Percentiles rank a stretch among this genome's conserved stretches.
Evolutionary conservation across 116 monocot genomes (phyloP).

Genomic region (Iris pallida): DNA sequence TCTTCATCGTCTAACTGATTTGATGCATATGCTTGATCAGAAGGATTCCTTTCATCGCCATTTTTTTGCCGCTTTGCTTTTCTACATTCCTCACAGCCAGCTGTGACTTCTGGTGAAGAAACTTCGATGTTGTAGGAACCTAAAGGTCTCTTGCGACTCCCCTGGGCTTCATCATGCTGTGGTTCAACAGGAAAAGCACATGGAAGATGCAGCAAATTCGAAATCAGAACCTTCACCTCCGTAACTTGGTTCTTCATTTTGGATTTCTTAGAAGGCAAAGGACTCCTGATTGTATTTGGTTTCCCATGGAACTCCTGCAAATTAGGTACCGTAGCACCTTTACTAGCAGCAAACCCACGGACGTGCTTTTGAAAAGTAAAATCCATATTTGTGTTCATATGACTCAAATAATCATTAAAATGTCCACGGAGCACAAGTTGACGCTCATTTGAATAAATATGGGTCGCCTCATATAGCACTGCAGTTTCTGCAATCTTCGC

Average conservation of each 20-base stretch:
- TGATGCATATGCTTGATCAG: constrained; percentile 33
- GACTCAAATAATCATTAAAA: constrained; percentile 22
- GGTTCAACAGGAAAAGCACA: constrained; percentile 28
- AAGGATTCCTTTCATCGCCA: constrained; percentile 43
- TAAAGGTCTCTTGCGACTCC: constrained; percentile 32
- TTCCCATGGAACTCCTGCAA: constrained; percentile 17
- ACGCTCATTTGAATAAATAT: constrained; percentile 78
- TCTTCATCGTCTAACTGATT: constrained; percentile 82
- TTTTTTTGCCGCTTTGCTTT: constrained; percentile 66
- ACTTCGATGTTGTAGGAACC: constrained; percentile 36
- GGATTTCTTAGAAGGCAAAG: constrained; percentile 16
- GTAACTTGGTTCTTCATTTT: constrained; percentile 44
- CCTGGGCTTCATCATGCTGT: constrained; percentile 38
- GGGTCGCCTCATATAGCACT: constrained; percentile 40
- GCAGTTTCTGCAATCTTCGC: constrained; percentile 39
- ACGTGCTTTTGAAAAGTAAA: constrained; percentile 19
- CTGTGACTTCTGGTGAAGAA: constrained; percentile 45
- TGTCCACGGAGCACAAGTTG: constrained; percentile 66
- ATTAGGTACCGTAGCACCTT: constrained; percentile 28
- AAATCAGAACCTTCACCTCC: constrained; percentile 62
- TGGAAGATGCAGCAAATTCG: constrained; percentile 56
- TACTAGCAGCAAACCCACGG: constrained; percentile 17
- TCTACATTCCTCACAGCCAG: constrained; percentile 69
- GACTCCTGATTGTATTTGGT: constrained; percentile 5
- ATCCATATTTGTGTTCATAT: constrained; percentile 11